Base-by-base conservation (phyloP, 352 stramenopile species). In the Phytophthora chlamydospora region DNA sequence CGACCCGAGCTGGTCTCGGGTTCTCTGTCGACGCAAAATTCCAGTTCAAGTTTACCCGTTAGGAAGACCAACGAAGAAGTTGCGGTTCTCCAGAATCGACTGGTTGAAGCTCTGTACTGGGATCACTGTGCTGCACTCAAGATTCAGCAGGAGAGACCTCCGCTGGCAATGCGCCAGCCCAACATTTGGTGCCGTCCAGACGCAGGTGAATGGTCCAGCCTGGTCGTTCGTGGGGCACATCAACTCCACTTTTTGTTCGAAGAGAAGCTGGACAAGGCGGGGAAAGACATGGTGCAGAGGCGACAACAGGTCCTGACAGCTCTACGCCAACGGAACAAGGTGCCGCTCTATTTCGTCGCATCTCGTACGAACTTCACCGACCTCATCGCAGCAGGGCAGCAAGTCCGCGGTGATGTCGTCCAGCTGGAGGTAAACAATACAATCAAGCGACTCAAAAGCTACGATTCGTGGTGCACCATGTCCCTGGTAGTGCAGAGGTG, bases 91-190 rank as follows among this genome's bases (percentile, higher is more conserved):
- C 33, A 66, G 35, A 76, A 65, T 49, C 71, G 83, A 9, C 27
- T 86, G 0, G 73, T 94, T 3, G 68, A 90, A 51, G 75, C 85
- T 6, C 52, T 94, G n/a, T 94, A 94, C 45, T 94, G 85, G 85
- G 85, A 94, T 51, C 81, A 83, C 21, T 94, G 85, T 52, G 81
- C 83, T 6, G 85, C 85, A 1, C 41, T 94, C 0, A 72, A 75
- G 12, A 90, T 92, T 36, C 29, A 66, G 32, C 85, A 94, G 52
- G 51, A 75, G 12, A 70, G 85, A 19, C 38, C 55, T 14, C 58
- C 63, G 2, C 46, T 89, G 21, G 75, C 83, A 1, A 81, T 84
- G 45, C 62, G 81, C 5, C 69, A 89, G 27, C 10, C 55, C 5
- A 81, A 74, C 41, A 60, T 90, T 19, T 94, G 85, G 85, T 94